Evolutionary conservation across 2,329 filamentous ascomycete species (phyloP).

Genomic region (Capronia americana): DNA sequence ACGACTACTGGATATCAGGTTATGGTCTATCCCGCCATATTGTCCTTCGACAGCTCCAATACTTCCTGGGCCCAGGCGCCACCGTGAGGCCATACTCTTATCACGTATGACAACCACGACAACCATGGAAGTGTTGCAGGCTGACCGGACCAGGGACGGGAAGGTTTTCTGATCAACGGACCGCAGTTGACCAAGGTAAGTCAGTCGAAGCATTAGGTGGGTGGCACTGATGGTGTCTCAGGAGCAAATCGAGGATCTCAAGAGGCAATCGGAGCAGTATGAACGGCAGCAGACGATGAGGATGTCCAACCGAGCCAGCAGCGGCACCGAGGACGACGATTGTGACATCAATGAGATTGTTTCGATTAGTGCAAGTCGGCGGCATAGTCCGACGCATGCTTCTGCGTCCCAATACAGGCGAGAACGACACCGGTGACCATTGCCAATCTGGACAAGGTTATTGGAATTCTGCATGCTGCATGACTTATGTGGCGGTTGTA

Average conservation of each 20-base stretch:
- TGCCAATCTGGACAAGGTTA: conserved; percentile 5
- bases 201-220: conserved; percentile 6
- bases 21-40: conserved; percentile 58
- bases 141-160: conserved; percentile 49
- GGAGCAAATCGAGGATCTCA: conserved; percentile 59
- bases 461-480: conserved; percentile 9
- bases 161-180: conserved; percentile 57
- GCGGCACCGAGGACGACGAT: conserved; percentile 29
- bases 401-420: conserved; percentile 28
- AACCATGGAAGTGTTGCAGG: conserved; percentile 11
- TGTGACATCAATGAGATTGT: conserved; percentile 40
- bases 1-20: conserved; percentile 58
- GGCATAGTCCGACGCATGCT: conserved; percentile 22
- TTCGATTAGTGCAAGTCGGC: conserved; percentile 32
- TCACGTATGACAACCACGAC: conserved; percentile 47
- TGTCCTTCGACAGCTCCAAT: conserved; percentile 56
- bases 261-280: conserved; percentile 55
- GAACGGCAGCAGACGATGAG: conserved; percentile 55
- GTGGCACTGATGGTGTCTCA: conserved; percentile 36
- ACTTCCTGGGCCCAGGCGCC: conserved; percentile 55
- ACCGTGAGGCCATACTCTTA: conserved; percentile 56
- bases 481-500: not conserved
- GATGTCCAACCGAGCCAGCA: conserved; percentile 43
- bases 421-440: conserved; percentile 29
- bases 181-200: conserved; percentile 54